phyloP scores from a whole-genome alignment of 345 rosid genomes.

The Eucalyptus marginata region DNA sequence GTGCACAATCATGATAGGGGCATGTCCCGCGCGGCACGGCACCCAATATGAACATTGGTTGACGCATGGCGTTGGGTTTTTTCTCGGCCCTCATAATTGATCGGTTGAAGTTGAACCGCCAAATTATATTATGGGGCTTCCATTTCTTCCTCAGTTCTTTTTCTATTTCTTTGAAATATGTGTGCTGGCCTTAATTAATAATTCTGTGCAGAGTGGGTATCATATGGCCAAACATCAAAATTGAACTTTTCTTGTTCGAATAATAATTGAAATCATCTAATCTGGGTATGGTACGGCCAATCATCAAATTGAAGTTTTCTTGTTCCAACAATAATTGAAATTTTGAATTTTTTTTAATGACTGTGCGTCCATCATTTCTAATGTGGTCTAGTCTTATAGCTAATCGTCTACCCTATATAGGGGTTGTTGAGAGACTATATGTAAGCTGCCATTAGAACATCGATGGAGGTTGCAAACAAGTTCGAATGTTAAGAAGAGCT shows the following conservation, averaged over 20 bases:
- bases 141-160: not conserved
- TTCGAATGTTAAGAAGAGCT: not conserved
- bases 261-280: not conserved
- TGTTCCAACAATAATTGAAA: not conserved
- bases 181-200: not conserved
- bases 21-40: not conserved
- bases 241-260: not conserved
- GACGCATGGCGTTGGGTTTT: not conserved
- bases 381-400: not conserved
- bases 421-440: not conserved
- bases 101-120: not conserved
- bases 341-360: not conserved
- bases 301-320: not conserved
- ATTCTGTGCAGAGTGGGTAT: not conserved
- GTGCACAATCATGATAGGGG: not conserved
- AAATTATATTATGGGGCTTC: not conserved
- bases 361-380: not conserved
- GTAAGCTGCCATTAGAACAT: not conserved
- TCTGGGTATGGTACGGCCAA: not conserved
- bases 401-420: not conserved
- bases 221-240: not conserved
- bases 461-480: not conserved
- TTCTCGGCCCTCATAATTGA: not conserved
- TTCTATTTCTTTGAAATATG: not conserved
- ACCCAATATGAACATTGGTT: not conserved